A percentile compares a stretch with the other conserved stretches of the same genome.
These are phyloP conservation scores for Mytilinidion resinicola DNA, from an alignment of 495 filamentous ascomycete genomes.

Conservation along the genomic window DNA sequence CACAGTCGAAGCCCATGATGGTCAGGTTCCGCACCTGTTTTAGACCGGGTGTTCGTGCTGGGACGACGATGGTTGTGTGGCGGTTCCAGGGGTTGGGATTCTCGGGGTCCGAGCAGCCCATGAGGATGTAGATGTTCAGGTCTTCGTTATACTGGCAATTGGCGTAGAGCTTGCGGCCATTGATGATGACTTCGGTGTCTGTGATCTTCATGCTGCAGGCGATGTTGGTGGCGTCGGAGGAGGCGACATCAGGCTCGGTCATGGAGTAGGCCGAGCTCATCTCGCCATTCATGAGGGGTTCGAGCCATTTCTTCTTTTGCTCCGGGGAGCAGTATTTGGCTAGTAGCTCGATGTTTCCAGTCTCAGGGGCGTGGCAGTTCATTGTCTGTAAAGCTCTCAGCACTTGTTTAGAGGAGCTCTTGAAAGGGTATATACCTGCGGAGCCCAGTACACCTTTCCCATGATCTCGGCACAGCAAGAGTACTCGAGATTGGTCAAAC, in stretches of 20 bases:
- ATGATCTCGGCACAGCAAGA: conserved; percentile 40
- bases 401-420: background rate
- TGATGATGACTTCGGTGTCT: conserved; percentile 36
- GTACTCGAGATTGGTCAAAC: conserved; percentile 42
- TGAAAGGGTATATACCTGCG: conserved; percentile 26
- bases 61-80: conserved; percentile 38
- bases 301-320: conserved; percentile 40
- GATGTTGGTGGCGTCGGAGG: conserved; percentile 40
- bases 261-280: conserved; percentile 38
- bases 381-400: conserved; percentile 30
- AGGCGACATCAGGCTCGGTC: conserved; percentile 40
- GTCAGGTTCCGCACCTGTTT: conserved; percentile 37
- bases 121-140: conserved; percentile 39
- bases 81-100: conserved; percentile 38
- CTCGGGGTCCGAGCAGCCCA: conserved; percentile 39
- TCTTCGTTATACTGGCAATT: conserved; percentile 37
- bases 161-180: conserved; percentile 41
- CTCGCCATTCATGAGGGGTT: conserved; percentile 38
- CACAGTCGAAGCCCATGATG: conserved; percentile 41
- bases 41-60: conserved; percentile 33
- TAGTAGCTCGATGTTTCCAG: conserved; percentile 41
- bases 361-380: conserved; percentile 42
- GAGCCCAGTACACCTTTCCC: conserved; percentile 38
- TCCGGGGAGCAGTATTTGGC: conserved; percentile 41
- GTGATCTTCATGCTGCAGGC: conserved; percentile 33